phyloP scores from a whole-genome alignment of 2,329 filamentous ascomycete species.

The Fusarium penzigii region DNA sequence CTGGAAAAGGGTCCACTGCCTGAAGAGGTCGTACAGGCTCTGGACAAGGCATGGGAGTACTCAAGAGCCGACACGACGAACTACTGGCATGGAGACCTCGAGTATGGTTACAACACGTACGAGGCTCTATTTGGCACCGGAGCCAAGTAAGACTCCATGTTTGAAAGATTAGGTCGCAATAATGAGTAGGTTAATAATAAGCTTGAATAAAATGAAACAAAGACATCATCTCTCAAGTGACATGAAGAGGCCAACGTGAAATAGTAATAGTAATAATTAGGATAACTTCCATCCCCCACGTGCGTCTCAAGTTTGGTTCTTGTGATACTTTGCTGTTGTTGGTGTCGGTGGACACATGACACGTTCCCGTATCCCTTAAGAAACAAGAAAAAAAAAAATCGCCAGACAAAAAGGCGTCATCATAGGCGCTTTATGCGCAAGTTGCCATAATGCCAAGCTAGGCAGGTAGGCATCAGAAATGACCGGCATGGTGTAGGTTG shows the following conservation, averaged over 20 bases:
- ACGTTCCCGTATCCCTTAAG: neutral
- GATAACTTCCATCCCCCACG: neutral
- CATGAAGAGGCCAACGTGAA: neutral
- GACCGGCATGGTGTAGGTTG: too few species aligned
- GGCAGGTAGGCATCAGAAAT: too few species aligned
- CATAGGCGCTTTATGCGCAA: neutral
- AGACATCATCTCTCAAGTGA: neutral
- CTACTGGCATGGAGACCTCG: slow-evolving; percentile 62
- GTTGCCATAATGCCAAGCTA: too few species aligned
- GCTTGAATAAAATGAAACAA: slow-evolving; percentile 1
- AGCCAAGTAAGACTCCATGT: slow-evolving; percentile 36
- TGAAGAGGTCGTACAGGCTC: slow-evolving; percentile 69
- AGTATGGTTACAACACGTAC: slow-evolving; percentile 67
- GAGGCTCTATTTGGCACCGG: slow-evolving; percentile 56
- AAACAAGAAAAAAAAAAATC: too few species aligned
- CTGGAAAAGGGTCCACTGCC: slow-evolving; percentile 73
- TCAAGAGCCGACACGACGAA: slow-evolving; percentile 57
- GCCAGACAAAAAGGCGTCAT: neutral
- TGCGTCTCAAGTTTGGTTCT: neutral
- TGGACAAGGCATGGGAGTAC: slow-evolving; percentile 79
- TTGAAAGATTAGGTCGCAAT: neutral
- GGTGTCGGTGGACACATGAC: neutral
- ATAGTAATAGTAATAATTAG: neutral
- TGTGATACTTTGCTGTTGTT: neutral
- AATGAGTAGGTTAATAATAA: too few species aligned